phyloP scores from a whole-genome alignment of 495 filamentous ascomycete genomes.

The Tuber brumale region DNA sequence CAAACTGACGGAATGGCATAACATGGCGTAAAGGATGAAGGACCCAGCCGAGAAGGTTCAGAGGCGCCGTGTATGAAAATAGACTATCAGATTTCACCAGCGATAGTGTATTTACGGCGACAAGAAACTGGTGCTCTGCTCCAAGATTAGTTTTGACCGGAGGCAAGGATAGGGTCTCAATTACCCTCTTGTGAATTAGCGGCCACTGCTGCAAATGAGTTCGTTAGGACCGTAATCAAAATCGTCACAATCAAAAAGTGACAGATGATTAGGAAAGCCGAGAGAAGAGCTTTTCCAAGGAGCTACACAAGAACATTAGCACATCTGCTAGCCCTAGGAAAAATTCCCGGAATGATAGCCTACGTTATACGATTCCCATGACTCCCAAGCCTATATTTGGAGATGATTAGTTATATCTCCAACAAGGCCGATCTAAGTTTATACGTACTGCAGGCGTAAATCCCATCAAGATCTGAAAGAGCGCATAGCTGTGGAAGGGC shows the following conservation, averaged over 20 bases:
- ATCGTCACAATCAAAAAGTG: constrained; percentile 94
- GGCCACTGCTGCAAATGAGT: constrained; percentile 88
- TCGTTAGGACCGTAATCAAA: constrained; percentile 83
- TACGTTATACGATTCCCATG: constrained; percentile 70
- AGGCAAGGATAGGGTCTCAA: neutral
- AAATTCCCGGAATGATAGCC: neutral
- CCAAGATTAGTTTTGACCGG: neutral
- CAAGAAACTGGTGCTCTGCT: constrained; percentile 55
- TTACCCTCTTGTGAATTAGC: constrained; percentile 74
- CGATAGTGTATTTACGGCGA: constrained; percentile 88
- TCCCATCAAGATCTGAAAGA: constrained; percentile 87
- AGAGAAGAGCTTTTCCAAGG: constrained; percentile 66
- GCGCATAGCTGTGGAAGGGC: constrained; percentile 38
- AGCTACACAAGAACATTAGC: constrained; percentile 12
- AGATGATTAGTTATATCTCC: neutral
- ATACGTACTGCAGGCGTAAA: constrained; percentile 62
- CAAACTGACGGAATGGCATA: constrained; percentile 70
- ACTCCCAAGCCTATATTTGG: constrained; percentile 42
- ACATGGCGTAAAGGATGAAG: constrained; percentile 70
- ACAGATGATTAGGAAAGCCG: constrained; percentile 80
- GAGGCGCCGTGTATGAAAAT: constrained; percentile 84
- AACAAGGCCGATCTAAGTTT: neutral
- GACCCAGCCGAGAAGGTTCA: constrained; percentile 82
- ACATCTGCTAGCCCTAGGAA: neutral
- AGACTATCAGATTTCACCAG: constrained; percentile 93